phyloP scores from a whole-genome alignment of 371 early-diverging fungal genomes.

The Mortierella sp. region DNA sequence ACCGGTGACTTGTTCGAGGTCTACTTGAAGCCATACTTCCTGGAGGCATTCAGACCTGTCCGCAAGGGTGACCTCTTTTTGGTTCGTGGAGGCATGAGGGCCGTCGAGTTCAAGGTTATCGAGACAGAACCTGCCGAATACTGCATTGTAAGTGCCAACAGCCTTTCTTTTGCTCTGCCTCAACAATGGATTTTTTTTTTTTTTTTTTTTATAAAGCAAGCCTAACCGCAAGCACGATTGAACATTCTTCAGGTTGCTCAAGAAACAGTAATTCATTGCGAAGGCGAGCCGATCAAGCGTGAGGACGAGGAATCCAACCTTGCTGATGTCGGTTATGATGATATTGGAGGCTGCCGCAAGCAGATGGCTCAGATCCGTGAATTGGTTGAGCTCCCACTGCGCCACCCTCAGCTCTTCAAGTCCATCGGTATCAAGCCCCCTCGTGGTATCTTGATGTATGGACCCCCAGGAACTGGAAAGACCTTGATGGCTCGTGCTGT shows the following conservation, averaged over 20 bases:
- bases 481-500: slow-evolving; percentile 84
- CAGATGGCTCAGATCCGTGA: slow-evolving; percentile 99
- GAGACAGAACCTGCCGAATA: slow-evolving; percentile 96
- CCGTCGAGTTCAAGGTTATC: slow-evolving; percentile 99
- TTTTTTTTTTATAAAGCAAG: not conserved
- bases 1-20: slow-evolving; percentile 98
- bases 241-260: slow-evolving; percentile 78
- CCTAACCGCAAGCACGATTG: not conserved
- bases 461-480: slow-evolving; percentile 99
- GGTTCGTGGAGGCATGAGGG: slow-evolving; percentile 97
- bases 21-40: slow-evolving; percentile 97
- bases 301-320: slow-evolving; percentile 98
- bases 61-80: slow-evolving; percentile 95
- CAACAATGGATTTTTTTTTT: not conserved
- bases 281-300: slow-evolving; percentile 98
- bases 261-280: slow-evolving; percentile 98
- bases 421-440: slow-evolving; percentile 99
- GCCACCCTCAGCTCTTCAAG: slow-evolving; percentile 98
- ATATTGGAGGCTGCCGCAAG: slow-evolving; percentile 99
- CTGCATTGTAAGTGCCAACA: slow-evolving; percentile 86
- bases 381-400: slow-evolving; percentile 98
- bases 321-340: slow-evolving; percentile 98
- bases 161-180: not conserved
- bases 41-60: slow-evolving; percentile 97
- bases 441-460: slow-evolving; percentile 97